Conservation (phyloP, 306 rosid species). For the Trichosanthes truncata region DNA sequence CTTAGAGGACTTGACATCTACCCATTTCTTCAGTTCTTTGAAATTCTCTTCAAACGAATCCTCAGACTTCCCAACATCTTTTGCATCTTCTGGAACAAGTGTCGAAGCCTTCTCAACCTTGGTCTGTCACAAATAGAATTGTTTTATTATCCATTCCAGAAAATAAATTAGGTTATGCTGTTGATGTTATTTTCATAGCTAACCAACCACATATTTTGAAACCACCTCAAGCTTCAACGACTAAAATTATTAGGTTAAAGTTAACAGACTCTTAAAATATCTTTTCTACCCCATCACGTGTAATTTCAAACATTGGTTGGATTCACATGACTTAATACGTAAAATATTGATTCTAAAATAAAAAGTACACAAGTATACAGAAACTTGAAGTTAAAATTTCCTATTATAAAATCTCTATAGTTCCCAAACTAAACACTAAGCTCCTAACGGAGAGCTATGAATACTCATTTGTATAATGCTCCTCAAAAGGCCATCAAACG, state of each 20-base stretch:
- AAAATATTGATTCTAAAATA: background rate
- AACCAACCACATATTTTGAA: background rate
- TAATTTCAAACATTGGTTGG: background rate
- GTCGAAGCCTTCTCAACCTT: constrained; percentile 18
- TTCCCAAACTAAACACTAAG: background rate
- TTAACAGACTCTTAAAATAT: background rate
- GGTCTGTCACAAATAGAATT: constrained; percentile 23
- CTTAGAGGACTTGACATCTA: constrained; percentile 60
- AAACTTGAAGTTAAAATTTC: background rate
- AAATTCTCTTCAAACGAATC: constrained; percentile 76
- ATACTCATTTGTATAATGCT: background rate
- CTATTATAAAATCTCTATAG: background rate
- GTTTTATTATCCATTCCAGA: background rate
- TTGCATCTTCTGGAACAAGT: constrained; percentile 28
- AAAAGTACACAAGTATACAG: background rate
- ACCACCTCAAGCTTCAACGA: background rate
- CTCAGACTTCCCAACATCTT: constrained; percentile 25
- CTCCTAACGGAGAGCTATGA: background rate
- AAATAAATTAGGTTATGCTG: background rate
- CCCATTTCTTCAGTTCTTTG: constrained; percentile 80
- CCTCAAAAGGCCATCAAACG: background rate
- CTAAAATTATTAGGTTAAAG: background rate
- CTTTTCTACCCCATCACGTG: background rate
- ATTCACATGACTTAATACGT: background rate
- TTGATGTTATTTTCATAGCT: background rate